Evolutionary conservation across 2,329 filamentous ascomycete genomes (phyloP), one percentile per base, ranked within the genome.

Genomic region (Aspergillus novoparasiticus): DNA sequence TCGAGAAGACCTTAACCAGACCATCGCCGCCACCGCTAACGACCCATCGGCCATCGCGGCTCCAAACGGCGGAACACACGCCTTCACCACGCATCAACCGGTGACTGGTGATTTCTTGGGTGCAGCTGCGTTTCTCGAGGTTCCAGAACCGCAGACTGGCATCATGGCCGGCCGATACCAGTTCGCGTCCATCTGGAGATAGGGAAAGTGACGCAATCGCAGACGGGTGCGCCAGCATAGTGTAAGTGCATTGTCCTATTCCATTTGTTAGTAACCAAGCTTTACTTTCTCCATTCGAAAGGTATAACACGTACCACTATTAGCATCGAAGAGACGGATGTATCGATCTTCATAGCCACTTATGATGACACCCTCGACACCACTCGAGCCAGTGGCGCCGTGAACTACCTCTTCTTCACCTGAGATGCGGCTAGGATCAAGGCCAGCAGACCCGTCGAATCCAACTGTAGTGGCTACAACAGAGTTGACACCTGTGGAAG

Each of bases 131-230:
- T 82, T 97, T 99, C 78, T 99, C 95, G 26, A 99, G 85, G 34
- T 91, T 94, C 95, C 95, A 99, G 85, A 99, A 97, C 32, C 95
- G 90, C 61, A 99, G 87, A 61, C 92, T 95, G 59, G 94, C 94
- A 76, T 99, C 95, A 77, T 99, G 95, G 26, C 95, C 95, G 1
- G 93, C 95, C 53, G 93, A 97, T 56, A 99, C 94, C 12, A 97
- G 89, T 82, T 99, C 95, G 63, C 90, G 89, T 53, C 94, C 94
- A 74, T 98, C 94, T 16, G 94, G 95, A 69, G 93, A 97, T 23
- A 99, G 86, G 0, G 93, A 96, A 6, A 99, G 85, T 30, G 92
- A 90, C 1, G 95, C 96, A 69, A 99, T 97, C 61, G 95, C 90
- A 3, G 94, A 91, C 0, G 95, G 93, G 72, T 99, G 95, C 6